phyloP scores from a whole-genome alignment of 1,284 basidiomycete genomes.

The Trichosporon faecale region DNA sequence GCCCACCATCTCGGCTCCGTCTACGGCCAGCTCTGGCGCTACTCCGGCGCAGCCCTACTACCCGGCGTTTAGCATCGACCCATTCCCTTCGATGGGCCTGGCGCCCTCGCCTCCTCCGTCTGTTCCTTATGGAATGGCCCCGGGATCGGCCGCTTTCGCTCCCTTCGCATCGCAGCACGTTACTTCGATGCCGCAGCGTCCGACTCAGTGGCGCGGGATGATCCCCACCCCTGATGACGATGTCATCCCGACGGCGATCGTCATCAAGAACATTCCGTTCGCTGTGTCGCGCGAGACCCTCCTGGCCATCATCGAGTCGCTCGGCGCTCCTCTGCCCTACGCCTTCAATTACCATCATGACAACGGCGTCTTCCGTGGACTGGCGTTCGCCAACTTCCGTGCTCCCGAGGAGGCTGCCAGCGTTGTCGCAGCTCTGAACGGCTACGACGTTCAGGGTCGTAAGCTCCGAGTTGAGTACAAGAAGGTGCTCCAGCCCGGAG shows the following conservation, averaged over 20 bases:
- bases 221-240: constrained; percentile 61
- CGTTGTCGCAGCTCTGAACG: constrained; percentile 79
- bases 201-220: constrained; percentile 14
- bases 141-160: constrained; percentile 30
- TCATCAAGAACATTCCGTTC: constrained; percentile 99
- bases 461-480: constrained; percentile 99
- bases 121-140: constrained; percentile 27
- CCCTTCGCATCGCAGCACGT: constrained; percentile 30
- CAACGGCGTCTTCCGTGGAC: constrained; percentile 91
- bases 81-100: constrained; percentile 35
- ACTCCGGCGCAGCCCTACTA: constrained; percentile 20
- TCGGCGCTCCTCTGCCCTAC: constrained; percentile 95
- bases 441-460: constrained; percentile 91
- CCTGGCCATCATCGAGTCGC: constrained; percentile 90
- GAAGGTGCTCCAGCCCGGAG: constrained; percentile 96
- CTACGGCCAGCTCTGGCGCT: constrained; percentile 40
- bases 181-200: constrained; percentile 19
- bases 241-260: constrained; percentile 97
- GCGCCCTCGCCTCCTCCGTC: constrained; percentile 45
- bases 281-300: constrained; percentile 94
- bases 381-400: constrained; percentile 98
- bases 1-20: constrained; percentile 44
- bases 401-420: constrained; percentile 87
- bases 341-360: constrained; percentile 99
- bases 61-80: constrained; percentile 21